Evolutionary conservation across 164 flowering plant species (phyloP).

Genomic region (Stephania yunnanensis): DNA sequence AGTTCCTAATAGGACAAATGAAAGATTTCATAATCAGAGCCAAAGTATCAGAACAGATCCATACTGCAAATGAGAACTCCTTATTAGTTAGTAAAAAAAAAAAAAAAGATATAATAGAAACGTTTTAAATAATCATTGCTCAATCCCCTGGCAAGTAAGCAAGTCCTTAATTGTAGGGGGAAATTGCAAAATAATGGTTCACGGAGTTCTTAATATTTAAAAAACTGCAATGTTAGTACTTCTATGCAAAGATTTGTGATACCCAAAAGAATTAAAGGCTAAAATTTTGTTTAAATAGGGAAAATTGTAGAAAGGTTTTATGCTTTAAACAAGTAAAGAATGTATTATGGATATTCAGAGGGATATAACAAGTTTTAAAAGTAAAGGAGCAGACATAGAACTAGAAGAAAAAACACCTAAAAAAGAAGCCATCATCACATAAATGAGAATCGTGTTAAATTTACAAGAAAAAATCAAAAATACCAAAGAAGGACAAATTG

Average conservation of each 20-base stretch:
- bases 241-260: too few species aligned
- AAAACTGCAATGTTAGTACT: too few species aligned
- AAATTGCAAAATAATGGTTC: too few species aligned
- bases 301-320: too few species aligned
- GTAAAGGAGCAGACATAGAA: neutral
- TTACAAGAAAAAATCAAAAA: neutral
- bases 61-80: neutral
- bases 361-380: neutral
- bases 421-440: neutral
- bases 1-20: slow-evolving; percentile 42
- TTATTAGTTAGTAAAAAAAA: neutral
- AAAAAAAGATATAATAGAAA: too few species aligned
- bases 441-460: neutral
- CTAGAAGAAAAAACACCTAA: neutral
- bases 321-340: neutral
- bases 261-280: too few species aligned
- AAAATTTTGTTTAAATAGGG: too few species aligned
- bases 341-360: neutral
- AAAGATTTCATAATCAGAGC: too few species aligned
- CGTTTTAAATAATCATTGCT: too few species aligned
- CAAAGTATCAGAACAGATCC: neutral
- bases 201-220: too few species aligned
- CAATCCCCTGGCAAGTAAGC: too few species aligned
- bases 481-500: neutral
- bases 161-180: too few species aligned